Evolutionary conservation across 202 grass and related monocot genomes (phyloP), one percentile per base, ranked within the genome.

Genomic region (Zoysia matrella): DNA sequence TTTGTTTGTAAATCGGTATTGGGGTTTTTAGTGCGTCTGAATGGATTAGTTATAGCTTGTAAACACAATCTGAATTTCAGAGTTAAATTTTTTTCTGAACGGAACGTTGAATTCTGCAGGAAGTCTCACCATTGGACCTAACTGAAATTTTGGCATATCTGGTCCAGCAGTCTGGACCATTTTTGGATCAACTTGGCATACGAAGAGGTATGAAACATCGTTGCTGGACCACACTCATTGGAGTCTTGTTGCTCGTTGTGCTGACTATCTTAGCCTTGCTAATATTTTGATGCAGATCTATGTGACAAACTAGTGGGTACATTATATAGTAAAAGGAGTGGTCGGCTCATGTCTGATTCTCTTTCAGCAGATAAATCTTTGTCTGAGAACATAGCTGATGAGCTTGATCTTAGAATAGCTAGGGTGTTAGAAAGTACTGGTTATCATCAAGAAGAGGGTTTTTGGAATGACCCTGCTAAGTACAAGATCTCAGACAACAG

Each of bases 351-450:
- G 2, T 86, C 85, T 58, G 54, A 86, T 72, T 87, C 90, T 75
- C 41, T 81, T 80, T 74, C 84, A 80, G 73, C 67, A 46, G 75
- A 93, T 67, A 74, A 66, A 79, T 83, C 84, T n/a, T 87, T 93
- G 64, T 60, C 77, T 73, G 76, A 87, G 50, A 91, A 83, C 60
- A 84, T 73, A 74, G 49, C 12, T 75, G 75, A 91, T 14, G 85
- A 92, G 54, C 91, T 97, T 77, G 94, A 97, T 87, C 76, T 97
- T 43, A 91, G 91, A 89, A 97, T 97, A 91, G 94, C 84, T 76
- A 92, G 90, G 36, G 90, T 95, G 48, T 75, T 95, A 80, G 81
- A 90, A 87, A 86, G 80, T 68, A 90, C 93, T 49, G 90, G 90
- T 36, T 75, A 89, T 89, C 90, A 87, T 45, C 77, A 51, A 84